phyloP scores from a whole-genome alignment of 2,329 filamentous ascomycete species.

The Trichophyton schoenleinii region DNA sequence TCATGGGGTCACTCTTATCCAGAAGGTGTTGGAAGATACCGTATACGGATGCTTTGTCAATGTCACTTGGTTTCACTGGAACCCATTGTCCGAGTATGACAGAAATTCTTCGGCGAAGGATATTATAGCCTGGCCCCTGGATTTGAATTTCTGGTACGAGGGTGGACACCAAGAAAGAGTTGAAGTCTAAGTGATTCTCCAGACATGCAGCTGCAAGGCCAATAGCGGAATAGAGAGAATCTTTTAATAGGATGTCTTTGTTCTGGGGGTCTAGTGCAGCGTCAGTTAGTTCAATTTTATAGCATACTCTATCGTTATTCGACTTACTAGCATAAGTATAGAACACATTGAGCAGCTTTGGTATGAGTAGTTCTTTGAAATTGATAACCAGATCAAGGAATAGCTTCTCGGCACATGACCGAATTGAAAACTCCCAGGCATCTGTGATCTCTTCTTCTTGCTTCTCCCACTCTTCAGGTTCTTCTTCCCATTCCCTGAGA shows the following conservation, averaged over 20 bases:
- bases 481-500: constrained; percentile 82
- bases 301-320: constrained; percentile 17
- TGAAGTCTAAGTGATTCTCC: constrained; percentile 66
- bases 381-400: constrained; percentile 84
- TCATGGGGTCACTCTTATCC: constrained; percentile 60
- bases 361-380: constrained; percentile 69
- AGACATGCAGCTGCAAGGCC: constrained; percentile 72
- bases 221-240: constrained; percentile 88
- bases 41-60: constrained; percentile 63
- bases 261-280: constrained; percentile 39
- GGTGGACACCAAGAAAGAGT: constrained; percentile 60
- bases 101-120: constrained; percentile 74
- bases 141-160: constrained; percentile 69
- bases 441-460: constrained; percentile 73
- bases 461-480: constrained; percentile 90
- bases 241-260: constrained; percentile 68
- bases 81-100: constrained; percentile 88
- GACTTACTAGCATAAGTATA: constrained; percentile 56
- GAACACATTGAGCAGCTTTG: constrained; percentile 73
- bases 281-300: constrained; percentile 14
- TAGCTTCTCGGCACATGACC: constrained; percentile 84
- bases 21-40: constrained; percentile 82
- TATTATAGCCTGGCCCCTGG: constrained; percentile 54
- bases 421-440: constrained; percentile 83
- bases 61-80: constrained; percentile 56